phyloP scores from a whole-genome alignment of 2,329 filamentous ascomycete genomes.

The Ceratocystis diversiconidia region DNA sequence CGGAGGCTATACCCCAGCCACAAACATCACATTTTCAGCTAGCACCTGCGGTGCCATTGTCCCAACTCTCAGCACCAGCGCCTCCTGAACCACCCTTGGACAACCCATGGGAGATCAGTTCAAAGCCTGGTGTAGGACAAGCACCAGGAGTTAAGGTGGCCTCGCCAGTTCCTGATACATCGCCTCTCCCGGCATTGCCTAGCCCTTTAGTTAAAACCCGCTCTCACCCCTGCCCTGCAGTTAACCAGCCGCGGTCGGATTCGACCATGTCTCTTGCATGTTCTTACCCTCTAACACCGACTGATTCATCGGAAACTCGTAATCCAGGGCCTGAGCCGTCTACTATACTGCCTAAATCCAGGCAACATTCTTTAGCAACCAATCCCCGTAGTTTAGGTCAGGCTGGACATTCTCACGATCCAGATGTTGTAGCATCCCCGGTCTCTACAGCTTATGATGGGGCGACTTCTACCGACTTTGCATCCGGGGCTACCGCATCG shows the following conservation, averaged over 20 bases:
- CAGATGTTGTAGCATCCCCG: background rate
- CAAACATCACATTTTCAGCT: background rate
- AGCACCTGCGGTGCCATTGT: background rate
- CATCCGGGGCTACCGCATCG: background rate
- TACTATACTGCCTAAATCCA: background rate
- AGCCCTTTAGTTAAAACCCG: background rate
- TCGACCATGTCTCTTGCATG: background rate
- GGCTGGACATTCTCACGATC: background rate
- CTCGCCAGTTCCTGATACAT: background rate
- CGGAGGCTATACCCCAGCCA: background rate
- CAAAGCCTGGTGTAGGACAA: slow-evolving; percentile 20
- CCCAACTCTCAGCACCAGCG: slow-evolving; percentile 13
- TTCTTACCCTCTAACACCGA: background rate
- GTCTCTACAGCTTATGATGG: background rate
- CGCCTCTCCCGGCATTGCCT: background rate
- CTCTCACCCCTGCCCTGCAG: background rate
- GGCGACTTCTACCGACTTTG: background rate
- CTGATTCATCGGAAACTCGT: background rate
- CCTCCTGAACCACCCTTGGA: slow-evolving; percentile 26
- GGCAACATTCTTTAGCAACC: background rate
- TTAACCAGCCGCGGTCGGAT: background rate
- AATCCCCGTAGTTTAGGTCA: background rate
- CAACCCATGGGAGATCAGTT: slow-evolving; percentile 32
- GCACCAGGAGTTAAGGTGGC: slow-evolving; percentile 1
- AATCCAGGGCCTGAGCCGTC: background rate